Conservation (phyloP, 495 filamentous ascomycete species). For the Apodospora peruviana region DNA sequence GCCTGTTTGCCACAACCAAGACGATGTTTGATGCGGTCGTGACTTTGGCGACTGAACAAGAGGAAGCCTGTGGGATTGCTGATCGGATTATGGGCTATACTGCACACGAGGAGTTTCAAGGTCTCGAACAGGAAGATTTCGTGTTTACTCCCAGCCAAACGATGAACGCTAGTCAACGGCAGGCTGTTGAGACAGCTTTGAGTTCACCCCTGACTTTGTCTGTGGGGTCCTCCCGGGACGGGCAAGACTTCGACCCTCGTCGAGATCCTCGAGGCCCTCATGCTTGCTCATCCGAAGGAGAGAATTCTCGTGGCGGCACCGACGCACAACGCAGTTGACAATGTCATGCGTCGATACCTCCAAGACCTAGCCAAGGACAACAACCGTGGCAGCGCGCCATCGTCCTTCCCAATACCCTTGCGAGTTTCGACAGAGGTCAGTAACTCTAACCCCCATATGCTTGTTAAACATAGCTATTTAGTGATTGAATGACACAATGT, state of each 20-base stretch:
- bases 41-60: conserved; percentile 23
- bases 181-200: conserved; percentile 34
- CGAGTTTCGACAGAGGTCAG: conserved; percentile 18
- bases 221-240: conserved; percentile 51
- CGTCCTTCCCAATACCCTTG: background rate
- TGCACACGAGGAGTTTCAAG: too few relatives aligned
- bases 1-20: conserved; percentile 40
- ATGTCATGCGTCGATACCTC: conserved; percentile 42
- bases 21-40: conserved; percentile 42
- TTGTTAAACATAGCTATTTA: too few relatives aligned
- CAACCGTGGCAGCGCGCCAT: conserved; percentile 6
- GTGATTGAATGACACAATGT: conserved; percentile 48
- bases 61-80: conserved; percentile 29
- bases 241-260: conserved; percentile 50
- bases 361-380: background rate
- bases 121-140: background rate
- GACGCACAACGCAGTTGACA: conserved; percentile 50
- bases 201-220: conserved; percentile 31
- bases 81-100: too few relatives aligned
- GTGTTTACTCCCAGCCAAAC: conserved; percentile 1
- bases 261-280: conserved; percentile 35
- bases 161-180: conserved; percentile 42
- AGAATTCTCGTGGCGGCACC: conserved; percentile 44
- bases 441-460: conserved; percentile 27
- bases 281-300: conserved; percentile 14